These are phyloP conservation scores for Candida tunisiensis DNA, from an alignment of 1,139 yeast genomes.

Conservation along the genomic window DNA sequence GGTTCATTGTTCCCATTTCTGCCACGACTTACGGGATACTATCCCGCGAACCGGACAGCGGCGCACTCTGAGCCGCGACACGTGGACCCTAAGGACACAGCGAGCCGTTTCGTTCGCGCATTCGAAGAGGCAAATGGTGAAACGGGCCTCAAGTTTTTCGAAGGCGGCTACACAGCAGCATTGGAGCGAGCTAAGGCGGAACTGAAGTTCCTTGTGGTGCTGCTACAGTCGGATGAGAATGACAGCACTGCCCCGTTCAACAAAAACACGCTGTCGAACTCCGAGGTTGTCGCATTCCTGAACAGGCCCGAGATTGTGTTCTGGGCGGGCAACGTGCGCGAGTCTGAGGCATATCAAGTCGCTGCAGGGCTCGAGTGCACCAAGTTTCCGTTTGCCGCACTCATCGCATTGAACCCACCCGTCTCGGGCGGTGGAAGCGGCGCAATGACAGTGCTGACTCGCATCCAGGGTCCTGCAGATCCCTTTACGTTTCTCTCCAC, in stretches of 20 bases:
- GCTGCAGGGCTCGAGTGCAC: slow-evolving; percentile 63
- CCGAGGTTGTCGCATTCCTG: slow-evolving; percentile 34
- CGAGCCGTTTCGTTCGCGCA: slow-evolving; percentile 21
- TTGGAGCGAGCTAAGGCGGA: slow-evolving; percentile 47
- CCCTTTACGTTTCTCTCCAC: slow-evolving; percentile 19
- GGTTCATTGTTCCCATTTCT: slow-evolving; percentile 18
- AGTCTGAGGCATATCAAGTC: slow-evolving; percentile 72
- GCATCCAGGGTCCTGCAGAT: slow-evolving; percentile 40
- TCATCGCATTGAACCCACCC: slow-evolving; percentile 34
- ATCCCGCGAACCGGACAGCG: slow-evolving; percentile 17
- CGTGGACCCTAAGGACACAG: slow-evolving; percentile 24
- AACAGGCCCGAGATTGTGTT: slow-evolving; percentile 35
- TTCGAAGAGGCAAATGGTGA: slow-evolving; percentile 22
- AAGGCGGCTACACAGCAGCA: slow-evolving; percentile 69
- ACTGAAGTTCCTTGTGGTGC: slow-evolving; percentile 54
- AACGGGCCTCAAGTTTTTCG: slow-evolving; percentile 26
- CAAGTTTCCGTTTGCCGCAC: slow-evolving; percentile 64
- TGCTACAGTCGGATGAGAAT: slow-evolving; percentile 58
- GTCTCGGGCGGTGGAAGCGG: slow-evolving; percentile 18
- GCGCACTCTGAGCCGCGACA: slow-evolving; percentile 13
- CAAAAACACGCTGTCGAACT: slow-evolving; percentile 36
- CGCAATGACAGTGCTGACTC: slow-evolving; percentile 40
- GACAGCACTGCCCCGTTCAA: slow-evolving; percentile 43
- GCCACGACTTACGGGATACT: slow-evolving; percentile 20
- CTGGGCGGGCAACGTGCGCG: slow-evolving; percentile 82